phyloP scores from a whole-genome alignment of 2,329 filamentous ascomycete genomes.

The Epichloe festucae region DNA sequence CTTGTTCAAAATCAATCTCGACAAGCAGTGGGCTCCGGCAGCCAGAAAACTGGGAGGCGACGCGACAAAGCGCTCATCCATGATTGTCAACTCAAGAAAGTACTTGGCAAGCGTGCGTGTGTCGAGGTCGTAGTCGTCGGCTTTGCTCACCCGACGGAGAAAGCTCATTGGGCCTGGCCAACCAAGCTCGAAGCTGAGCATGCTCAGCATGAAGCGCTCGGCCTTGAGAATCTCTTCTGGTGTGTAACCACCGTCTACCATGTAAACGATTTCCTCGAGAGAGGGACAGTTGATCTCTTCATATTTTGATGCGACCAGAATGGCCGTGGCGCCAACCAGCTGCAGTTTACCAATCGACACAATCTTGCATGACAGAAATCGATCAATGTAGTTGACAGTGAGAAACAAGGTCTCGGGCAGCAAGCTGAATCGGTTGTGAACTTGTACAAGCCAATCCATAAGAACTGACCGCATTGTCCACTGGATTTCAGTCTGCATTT shows the following conservation, averaged over 20 bases:
- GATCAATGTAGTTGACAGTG: conserved; percentile 92
- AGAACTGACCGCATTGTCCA: conserved; percentile 98
- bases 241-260: conserved; percentile 89
- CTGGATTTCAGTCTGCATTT: conserved; percentile 89
- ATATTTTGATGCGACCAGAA: conserved; percentile 94
- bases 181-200: conserved; percentile 89
- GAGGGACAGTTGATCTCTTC: conserved; percentile 98
- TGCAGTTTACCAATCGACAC: conserved; percentile 92
- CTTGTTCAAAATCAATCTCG: conserved; percentile 78
- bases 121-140: conserved; percentile 93
- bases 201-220: conserved; percentile 94
- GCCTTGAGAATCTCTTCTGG: conserved; percentile 91
- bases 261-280: conserved; percentile 89
- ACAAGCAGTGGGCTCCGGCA: conserved; percentile 84
- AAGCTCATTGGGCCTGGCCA: conserved; percentile 99
- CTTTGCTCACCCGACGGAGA: conserved; percentile 90
- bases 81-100: conserved; percentile 89
- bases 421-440: conserved; percentile 81
- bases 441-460: conserved; percentile 97
- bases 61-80: conserved; percentile 95
- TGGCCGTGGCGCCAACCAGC: conserved; percentile 87
- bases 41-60: conserved; percentile 82
- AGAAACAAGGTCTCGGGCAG: conserved; percentile 92
- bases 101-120: conserved; percentile 94
- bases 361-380: conserved; percentile 87